Percentiles rank a stretch among this genome's conserved stretches.
Evolutionary conservation across 169 alveolate genomes (phyloP).

Genomic region (Amoebophrya sp.): DNA sequence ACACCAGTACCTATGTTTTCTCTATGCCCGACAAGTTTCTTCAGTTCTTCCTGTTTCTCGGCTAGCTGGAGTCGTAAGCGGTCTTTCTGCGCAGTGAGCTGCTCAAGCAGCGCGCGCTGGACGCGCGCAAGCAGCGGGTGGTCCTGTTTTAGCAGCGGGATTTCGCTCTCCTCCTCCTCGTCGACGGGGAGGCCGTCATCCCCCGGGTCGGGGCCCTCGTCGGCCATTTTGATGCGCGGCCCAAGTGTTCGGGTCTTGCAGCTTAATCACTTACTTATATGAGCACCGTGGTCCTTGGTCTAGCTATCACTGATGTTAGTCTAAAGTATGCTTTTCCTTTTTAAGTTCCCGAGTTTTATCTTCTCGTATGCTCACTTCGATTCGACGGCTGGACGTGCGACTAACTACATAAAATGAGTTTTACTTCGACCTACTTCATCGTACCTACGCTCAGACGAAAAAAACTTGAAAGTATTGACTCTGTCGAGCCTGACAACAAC

Average conservation of each 20-base stretch:
- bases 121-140: slow-evolving; percentile 67
- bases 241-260: background rate
- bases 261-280: background rate
- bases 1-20: slow-evolving; percentile 67
- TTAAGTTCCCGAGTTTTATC: background rate
- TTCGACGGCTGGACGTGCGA: too few relatives aligned
- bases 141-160: slow-evolving; percentile 37
- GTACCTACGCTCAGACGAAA: too few relatives aligned
- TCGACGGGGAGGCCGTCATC: too few relatives aligned
- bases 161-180: slow-evolving; percentile 2
- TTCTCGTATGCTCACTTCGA: too few relatives aligned
- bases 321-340: background rate
- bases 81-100: slow-evolving; percentile 67
- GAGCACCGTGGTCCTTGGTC: background rate
- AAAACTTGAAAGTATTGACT: too few relatives aligned
- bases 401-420: too few relatives aligned
- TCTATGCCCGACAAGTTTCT: slow-evolving; percentile 60
- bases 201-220: background rate
- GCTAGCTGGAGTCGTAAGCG: slow-evolving; percentile 57
- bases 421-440: too few relatives aligned
- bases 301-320: background rate
- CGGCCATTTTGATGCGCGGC: background rate
- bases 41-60: slow-evolving; percentile 68
- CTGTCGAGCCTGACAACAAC: too few relatives aligned
- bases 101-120: slow-evolving; percentile 65